phyloP scores from a whole-genome alignment of 2,329 filamentous ascomycete genomes.

The Pseudogymnoascus sp. region DNA sequence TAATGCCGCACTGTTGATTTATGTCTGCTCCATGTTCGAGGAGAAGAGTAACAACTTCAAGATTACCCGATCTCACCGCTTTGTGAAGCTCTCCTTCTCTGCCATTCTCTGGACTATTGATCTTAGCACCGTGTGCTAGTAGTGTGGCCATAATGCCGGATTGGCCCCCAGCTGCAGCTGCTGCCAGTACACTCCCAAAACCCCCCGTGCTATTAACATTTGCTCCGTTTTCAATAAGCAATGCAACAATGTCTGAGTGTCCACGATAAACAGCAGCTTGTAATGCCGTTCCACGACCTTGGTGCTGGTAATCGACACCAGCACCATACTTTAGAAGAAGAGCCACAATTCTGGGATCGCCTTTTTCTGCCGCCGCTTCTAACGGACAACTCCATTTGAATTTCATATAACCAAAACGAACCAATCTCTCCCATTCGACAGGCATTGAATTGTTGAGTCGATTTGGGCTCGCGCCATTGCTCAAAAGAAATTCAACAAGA shows the following conservation, averaged over 20 bases:
- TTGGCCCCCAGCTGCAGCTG: slow-evolving; percentile 22
- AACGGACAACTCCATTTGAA: not conserved
- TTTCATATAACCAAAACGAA: not conserved
- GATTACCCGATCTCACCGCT: slow-evolving; percentile 22
- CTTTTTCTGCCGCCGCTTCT: not conserved
- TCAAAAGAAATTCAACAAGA: slow-evolving; percentile 52
- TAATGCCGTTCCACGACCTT: not conserved
- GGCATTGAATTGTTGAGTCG: slow-evolving; percentile 52
- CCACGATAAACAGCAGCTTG: not conserved
- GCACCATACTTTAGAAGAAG: slow-evolving; percentile 13
- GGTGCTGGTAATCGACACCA: slow-evolving; percentile 6
- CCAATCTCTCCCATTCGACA: not conserved
- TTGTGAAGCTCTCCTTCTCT: slow-evolving; percentile 12
- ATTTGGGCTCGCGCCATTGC: slow-evolving; percentile 59
- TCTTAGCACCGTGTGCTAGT: slow-evolving; percentile 18
- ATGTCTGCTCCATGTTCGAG: slow-evolving; percentile 19
- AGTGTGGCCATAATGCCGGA: slow-evolving; percentile 20
- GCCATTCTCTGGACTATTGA: slow-evolving; percentile 17
- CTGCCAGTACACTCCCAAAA: slow-evolving; percentile 1
- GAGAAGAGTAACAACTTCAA: slow-evolving; percentile 20
- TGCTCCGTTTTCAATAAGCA: not conserved
- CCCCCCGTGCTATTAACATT: not conserved
- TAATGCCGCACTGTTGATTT: slow-evolving; percentile 18
- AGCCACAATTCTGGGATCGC: not conserved
- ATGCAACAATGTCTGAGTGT: not conserved